Evolutionary conservation across 176 grass and related monocot species (phyloP).

Genomic region (Neostapfia colusana): DNA sequence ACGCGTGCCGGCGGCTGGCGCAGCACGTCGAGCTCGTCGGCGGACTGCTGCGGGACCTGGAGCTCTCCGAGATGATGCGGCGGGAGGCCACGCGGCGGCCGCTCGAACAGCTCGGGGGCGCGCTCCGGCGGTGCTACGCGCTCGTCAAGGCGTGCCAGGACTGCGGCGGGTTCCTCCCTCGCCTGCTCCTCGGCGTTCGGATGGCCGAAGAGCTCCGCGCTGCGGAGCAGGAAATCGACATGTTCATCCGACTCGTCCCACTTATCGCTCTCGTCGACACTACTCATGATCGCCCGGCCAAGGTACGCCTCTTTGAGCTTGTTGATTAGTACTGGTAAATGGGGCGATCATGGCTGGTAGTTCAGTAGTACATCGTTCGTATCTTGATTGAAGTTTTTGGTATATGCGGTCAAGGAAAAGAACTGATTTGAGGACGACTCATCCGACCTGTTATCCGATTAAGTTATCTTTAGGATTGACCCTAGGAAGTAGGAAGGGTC

Average conservation of each 20-base stretch:
- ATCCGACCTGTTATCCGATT: too few species aligned
- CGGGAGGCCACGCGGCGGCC: slow-evolving; percentile 53
- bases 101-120: slow-evolving; percentile 41
- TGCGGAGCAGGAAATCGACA: slow-evolving; percentile 51
- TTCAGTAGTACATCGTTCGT: too few species aligned
- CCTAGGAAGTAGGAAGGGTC: too few species aligned
- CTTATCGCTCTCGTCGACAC: not conserved
- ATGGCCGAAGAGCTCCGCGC: slow-evolving; percentile 49
- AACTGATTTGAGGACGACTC: too few species aligned
- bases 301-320: not conserved
- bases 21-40: slow-evolving; percentile 58
- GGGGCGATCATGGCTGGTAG: too few species aligned
- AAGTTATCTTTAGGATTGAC: too few species aligned
- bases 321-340: too few species aligned
- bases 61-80: slow-evolving; percentile 47
- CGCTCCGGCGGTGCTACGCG: slow-evolving; percentile 48
- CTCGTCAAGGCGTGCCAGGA: slow-evolving; percentile 53
- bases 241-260: slow-evolving; percentile 58
- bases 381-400: too few species aligned
- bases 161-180: slow-evolving; percentile 40
- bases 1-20: slow-evolving; percentile 50
- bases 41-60: slow-evolving; percentile 53
- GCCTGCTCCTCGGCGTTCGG: slow-evolving; percentile 40
- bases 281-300: not conserved
- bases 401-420: too few species aligned